Evolutionary conservation across 2,329 filamentous ascomycete genomes (phyloP).

Genomic region (Neurospora sp.): DNA sequence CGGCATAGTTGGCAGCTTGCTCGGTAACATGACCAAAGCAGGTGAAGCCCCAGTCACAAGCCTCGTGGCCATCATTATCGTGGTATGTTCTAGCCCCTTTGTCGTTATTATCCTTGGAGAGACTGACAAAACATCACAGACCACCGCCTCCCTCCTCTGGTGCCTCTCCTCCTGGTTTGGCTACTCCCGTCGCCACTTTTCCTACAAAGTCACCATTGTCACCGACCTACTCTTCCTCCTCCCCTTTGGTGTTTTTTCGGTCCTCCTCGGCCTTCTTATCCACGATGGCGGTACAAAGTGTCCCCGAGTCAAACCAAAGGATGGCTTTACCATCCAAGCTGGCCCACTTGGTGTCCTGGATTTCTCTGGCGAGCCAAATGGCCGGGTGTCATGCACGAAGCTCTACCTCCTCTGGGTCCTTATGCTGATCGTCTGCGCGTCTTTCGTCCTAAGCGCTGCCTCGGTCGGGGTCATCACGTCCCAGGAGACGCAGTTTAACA

Average conservation of each 20-base stretch:
- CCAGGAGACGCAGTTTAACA: conserved; percentile 31
- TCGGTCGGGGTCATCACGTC: conserved; percentile 54
- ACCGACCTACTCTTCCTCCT: conserved; percentile 63
- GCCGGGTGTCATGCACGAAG: conserved; percentile 63
- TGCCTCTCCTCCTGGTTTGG: conserved; percentile 45
- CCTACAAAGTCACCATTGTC: conserved; percentile 60
- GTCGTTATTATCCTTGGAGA: not conserved
- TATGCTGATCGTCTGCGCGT: conserved; percentile 65
- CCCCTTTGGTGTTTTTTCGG: conserved; percentile 67
- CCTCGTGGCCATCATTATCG: conserved; percentile 66
- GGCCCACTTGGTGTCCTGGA: conserved; percentile 30
- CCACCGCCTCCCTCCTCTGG: conserved; percentile 71
- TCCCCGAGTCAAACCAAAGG: conserved; percentile 32
- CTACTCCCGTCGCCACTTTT: conserved; percentile 54
- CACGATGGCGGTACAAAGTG: conserved; percentile 60
- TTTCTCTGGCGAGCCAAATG: conserved; percentile 39
- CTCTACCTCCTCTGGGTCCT: conserved; percentile 85
- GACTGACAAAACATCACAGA: conserved; percentile 37
- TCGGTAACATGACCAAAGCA: conserved; percentile 60
- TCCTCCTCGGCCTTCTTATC: conserved; percentile 70
- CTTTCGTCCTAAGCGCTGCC: conserved; percentile 56
- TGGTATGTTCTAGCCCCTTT: conserved; percentile 49
- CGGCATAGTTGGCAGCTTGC: conserved; percentile 74
- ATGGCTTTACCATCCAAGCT: conserved; percentile 27
- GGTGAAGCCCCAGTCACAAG: conserved; percentile 59